Base-by-base conservation (phyloP, 1,139 yeast species). In the Candida sp. region DNA sequence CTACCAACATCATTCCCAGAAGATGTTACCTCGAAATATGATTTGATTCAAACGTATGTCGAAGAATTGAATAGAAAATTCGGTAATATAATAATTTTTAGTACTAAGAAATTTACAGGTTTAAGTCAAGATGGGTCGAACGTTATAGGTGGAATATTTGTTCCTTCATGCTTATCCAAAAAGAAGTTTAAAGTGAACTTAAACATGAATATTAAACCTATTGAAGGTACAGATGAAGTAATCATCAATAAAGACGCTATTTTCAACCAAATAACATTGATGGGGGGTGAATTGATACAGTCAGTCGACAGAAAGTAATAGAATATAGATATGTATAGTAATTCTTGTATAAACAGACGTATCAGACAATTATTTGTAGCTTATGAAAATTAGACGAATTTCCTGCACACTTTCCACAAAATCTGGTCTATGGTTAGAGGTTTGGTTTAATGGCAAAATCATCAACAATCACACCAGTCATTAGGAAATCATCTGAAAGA, bases 101-200 rank as follows among this genome's bases (percentile, higher is more conserved):
- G 89, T 4, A 67, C 79, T 36, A 77, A 77, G 47, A 75, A 73
- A 49, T 80, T 70, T 55, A 70, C 81, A 21, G 77, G 81, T 12
- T 66, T 76, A 36, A 56, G 67, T 36, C 69, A 73, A 38, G 77
- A 78, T 25, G 79, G 79, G 4, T 64, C 70, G 38, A 81, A 79
- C 53, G 81, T 84, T 6, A 77, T 91, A 46, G 79, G 91, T 21
- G 98, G 97, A 2, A 68, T 91, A 43, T 84, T 93, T 70, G 81
- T 86, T 45, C 96, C 96, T 4, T 69, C 77, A 6, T 68, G 78
- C 21, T 58, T 76, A 48, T 66, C 75, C 39, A 68, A 70, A 38
- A 81, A 79, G 64, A 83, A 82, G 58, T 90, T 90, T 67, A 84
- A 84, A 57, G 96, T 87, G 23, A 88, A 85, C 52, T 66, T 87